phyloP scores from a whole-genome alignment of 2,329 filamentous ascomycete species.

The Rhynchosporium agropyri region DNA sequence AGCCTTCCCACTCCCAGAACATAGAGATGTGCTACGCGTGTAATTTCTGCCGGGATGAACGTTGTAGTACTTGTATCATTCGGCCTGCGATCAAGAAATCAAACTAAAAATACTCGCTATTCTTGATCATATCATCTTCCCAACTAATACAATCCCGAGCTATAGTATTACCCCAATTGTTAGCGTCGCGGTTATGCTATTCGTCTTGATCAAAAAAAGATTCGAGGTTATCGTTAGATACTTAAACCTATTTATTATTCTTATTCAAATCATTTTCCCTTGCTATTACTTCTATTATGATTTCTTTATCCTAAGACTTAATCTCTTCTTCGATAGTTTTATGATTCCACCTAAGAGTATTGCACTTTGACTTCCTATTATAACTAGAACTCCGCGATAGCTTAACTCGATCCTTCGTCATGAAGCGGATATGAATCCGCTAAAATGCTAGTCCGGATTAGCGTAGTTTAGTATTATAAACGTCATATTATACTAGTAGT shows the following conservation, averaged over 20 bases:
- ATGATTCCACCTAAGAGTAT: conserved; percentile 26
- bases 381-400: conserved; percentile 28
- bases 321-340: conserved; percentile 21
- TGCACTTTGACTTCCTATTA: background rate
- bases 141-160: conserved; percentile 1
- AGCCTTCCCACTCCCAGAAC: background rate
- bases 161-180: background rate
- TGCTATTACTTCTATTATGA: conserved; percentile 11
- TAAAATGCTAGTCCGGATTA: conserved; percentile 23
- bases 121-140: conserved; percentile 1
- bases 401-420: conserved; percentile 28
- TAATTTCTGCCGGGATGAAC: background rate
- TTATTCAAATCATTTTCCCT: background rate
- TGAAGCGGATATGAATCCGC: conserved; percentile 16
- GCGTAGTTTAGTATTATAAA: conserved; percentile 38
- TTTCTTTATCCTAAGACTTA: conserved; percentile 25
- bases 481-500: conserved; percentile 46
- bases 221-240: background rate
- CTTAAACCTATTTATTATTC: conserved; percentile 3
- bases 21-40: background rate
- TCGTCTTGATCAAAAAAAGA: conserved; percentile 2
- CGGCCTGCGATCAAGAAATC: background rate
- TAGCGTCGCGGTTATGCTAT: background rate
- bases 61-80: background rate
- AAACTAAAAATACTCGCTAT: conserved; percentile 1